Base-by-base conservation (phyloP, 768 basidiomycete genomes). In the Suillus cothurnatus region DNA sequence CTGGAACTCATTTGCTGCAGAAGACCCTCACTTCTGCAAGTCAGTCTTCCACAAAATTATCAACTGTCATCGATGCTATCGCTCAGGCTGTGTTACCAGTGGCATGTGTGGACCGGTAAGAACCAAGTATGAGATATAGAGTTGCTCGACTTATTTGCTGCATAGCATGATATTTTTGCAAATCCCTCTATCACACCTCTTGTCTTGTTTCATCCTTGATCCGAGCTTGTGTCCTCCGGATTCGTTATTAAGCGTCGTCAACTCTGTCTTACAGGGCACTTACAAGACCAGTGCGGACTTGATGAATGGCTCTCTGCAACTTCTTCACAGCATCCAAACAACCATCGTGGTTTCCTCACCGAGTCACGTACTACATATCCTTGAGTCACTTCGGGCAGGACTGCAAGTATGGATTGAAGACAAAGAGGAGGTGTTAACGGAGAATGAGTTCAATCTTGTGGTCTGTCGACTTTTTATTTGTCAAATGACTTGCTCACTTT, bases 341-440 rank as follows among this genome's bases (percentile, higher is more conserved):
- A 57, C 81, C 26, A 72, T 86, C 49, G 49, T 65, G 5, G 73
- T 72, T 7, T 68, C 72, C 21, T 67, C 77, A 1, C 69, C 74
- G 4, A 58, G 61, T 0, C 67, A 75, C 26, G 74, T 81, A 12
- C 69, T 82, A 8, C 68, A 68, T 14, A 69, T 82, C n/a, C 66
- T 88, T 11, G 68, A 68, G 19, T 65, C 65, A 14, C 72, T 85
- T 32, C 77, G 79, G 28, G 71, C 76, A 39, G 73, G 84, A 26
- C 68, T 88, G 6, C 77, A 76, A 61, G 68, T 74, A 36, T 90
- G 88, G 89, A 81, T 89, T 26, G 78, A 78, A 50, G 88, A 89
- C 64, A 78, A 78, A 43, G 52, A 68, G 0, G 74, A 77, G 28
- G 64, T 78, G 19, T 75, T 89, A 58, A 68, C 76, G 3, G 78